A percentile compares a stretch with the other conserved stretches of the same genome.
Conservation (phyloP, 2,329 filamentous ascomycete genomes). For the Cordyceps militaris region DNA sequence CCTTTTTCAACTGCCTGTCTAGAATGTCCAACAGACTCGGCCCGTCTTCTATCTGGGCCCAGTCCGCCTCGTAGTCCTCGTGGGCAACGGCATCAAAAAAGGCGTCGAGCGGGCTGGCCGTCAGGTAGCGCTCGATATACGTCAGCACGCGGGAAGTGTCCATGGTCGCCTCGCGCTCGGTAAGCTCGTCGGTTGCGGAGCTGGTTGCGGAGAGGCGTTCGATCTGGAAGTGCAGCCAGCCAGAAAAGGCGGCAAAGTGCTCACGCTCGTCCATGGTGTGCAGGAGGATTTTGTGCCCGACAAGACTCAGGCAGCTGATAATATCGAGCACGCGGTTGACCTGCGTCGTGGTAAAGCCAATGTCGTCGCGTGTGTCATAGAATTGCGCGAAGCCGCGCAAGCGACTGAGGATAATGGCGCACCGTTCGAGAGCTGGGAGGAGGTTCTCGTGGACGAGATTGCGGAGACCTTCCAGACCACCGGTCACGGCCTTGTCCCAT, state of each 20-base stretch:
- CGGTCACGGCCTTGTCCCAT: slow-evolving; percentile 83
- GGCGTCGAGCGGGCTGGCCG: slow-evolving; percentile 54
- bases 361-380: slow-evolving; percentile 57
- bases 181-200: slow-evolving; percentile 60
- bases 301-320: slow-evolving; percentile 65
- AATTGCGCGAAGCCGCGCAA: slow-evolving; percentile 79
- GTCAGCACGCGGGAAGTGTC: slow-evolving; percentile 65
- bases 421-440: slow-evolving; percentile 78
- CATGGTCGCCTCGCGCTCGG: slow-evolving; percentile 69
- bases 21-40: slow-evolving; percentile 41
- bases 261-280: slow-evolving; percentile 69
- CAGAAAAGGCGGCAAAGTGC: slow-evolving; percentile 70
- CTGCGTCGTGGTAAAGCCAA: slow-evolving; percentile 59
- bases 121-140: slow-evolving; percentile 69
- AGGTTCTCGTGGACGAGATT: slow-evolving; percentile 80
- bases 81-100: slow-evolving; percentile 48
- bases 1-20: slow-evolving; percentile 40
- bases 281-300: slow-evolving; percentile 66
- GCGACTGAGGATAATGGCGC: slow-evolving; percentile 71
- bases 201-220: slow-evolving; percentile 62
- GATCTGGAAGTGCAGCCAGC: slow-evolving; percentile 79
- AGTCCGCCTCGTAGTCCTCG: slow-evolving; percentile 44
- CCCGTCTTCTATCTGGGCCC: slow-evolving; percentile 37
- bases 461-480: slow-evolving; percentile 70
- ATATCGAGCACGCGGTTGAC: slow-evolving; percentile 62